Evolutionary conservation across 257 asterid species (phyloP), one percentile per base, ranked within the genome.

Genomic region (Solanum pimpinellifolium): DNA sequence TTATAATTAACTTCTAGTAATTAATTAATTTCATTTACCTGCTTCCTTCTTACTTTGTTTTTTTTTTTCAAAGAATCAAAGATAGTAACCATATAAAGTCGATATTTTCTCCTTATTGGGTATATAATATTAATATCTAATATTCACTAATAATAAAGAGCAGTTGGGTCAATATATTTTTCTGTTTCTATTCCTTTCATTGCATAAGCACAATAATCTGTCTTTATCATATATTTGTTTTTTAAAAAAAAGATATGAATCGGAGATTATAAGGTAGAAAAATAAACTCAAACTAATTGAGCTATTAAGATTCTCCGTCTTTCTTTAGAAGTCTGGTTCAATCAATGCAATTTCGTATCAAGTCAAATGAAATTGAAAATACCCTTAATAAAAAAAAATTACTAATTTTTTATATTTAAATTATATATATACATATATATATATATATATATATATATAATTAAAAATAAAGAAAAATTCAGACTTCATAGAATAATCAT

Each of bases 401-500:
- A 33, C 1, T 9, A 6, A 44, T 14, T 14, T 7, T 7, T 1
- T 0, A 0, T 2, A 25, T 31, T 77, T 0, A 16, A 44, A 77
- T 0, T 15, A 0, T 2, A 29, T 29, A 29, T 29, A 0, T 2
- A 29, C 2, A 29, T 29, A 29, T 29, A 25, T 0, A 0, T 25
- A 8, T 14, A 0, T 15, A 0, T 2, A 29, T 29, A 29, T 29
- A 29, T 29, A 25, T 0, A 0, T 25, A 8, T 14, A 0, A 2
- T 25, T 44, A 77, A 77, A 25, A 27, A 8, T 23, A 0, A 5
- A 14, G 5, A 41, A 20, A 2, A 1, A 23, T 2, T 6, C 18
- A 1, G 0, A 46, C 52, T 46, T 46, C 3, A 15, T 46, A 23
- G 20, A 25, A 25, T 25, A 25, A 68, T 68, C 11, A 29, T 65